These are phyloP conservation scores for Umbellularia californica DNA, from an alignment of 164 flowering plant genomes.

Conservation along the genomic window DNA sequence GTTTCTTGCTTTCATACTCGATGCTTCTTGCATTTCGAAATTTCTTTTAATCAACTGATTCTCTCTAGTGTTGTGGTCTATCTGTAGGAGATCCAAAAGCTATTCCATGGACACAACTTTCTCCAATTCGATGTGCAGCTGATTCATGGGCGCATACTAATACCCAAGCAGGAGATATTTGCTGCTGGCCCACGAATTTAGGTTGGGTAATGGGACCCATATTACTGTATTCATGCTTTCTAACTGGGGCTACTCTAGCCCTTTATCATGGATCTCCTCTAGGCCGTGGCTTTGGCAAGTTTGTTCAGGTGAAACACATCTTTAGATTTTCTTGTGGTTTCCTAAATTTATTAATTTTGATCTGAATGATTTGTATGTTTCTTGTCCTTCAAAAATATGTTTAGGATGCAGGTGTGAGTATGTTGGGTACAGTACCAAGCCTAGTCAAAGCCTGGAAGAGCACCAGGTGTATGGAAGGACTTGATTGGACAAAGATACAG, in stretches of 20 bases:
- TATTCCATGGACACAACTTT: conserved; percentile 88
- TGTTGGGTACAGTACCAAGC: conserved; percentile 92
- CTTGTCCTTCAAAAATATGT: conserved; percentile 7
- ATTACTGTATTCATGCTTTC: conserved; percentile 59
- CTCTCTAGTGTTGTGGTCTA: neutral
- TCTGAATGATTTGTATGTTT: neutral
- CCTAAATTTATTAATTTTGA: neutral
- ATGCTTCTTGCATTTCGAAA: neutral
- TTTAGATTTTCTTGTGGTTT: neutral
- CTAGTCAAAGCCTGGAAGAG: conserved; percentile 87
- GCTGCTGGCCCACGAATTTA: conserved; percentile 91
- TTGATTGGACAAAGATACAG: conserved; percentile 89
- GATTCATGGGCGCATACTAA: conserved; percentile 71
- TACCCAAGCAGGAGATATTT: conserved; percentile 54
- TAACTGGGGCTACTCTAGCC: conserved; percentile 74
- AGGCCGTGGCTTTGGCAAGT: conserved; percentile 79
- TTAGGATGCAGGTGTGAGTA: conserved; percentile 90
- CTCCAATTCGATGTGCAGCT: conserved; percentile 66
- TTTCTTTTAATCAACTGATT: neutral
- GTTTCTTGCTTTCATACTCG: neutral
- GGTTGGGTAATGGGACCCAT: conserved; percentile 96
- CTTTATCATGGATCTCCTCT: conserved; percentile 98
- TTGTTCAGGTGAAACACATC: conserved; percentile 59
- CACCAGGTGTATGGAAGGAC: conserved; percentile 71
- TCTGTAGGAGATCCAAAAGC: conserved; percentile 91